phyloP scores from a whole-genome alignment of 1,284 basidiomycete species.

The Marasmius fiardii region DNA sequence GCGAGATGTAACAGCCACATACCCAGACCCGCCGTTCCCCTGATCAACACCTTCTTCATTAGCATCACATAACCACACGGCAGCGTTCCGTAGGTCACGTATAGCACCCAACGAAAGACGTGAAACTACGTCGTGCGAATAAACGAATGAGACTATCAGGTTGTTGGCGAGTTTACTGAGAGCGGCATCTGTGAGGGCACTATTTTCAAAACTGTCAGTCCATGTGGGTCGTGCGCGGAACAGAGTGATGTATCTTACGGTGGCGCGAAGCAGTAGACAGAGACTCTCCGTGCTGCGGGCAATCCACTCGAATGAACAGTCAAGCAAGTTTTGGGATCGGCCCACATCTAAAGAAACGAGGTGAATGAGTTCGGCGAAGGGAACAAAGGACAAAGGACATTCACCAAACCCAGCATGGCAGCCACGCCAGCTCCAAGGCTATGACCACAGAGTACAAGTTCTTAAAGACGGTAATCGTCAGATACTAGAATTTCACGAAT shows the following conservation, averaged over 20 bases:
- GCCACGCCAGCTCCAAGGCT: conserved; percentile 61
- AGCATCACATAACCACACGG: conserved; percentile 76
- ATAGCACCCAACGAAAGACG: conserved; percentile 77
- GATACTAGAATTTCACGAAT: neutral
- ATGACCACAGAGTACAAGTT: conserved; percentile 81
- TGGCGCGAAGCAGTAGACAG: conserved; percentile 79
- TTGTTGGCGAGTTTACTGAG: conserved; percentile 52
- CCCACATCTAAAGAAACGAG: conserved; percentile 67
- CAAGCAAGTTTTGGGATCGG: conserved; percentile 70
- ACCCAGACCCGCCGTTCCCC: conserved; percentile 42
- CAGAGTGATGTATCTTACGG: conserved; percentile 48
- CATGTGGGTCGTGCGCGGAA: neutral
- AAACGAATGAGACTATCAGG: conserved; percentile 75
- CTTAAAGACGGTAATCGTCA: conserved; percentile 29
- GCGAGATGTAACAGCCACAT: conserved; percentile 55
- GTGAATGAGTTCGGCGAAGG: neutral
- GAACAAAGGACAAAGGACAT: conserved; percentile 20
- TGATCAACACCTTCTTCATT: conserved; percentile 34
- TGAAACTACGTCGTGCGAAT: conserved; percentile 80
- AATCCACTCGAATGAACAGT: conserved; percentile 71
- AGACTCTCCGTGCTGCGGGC: conserved; percentile 62
- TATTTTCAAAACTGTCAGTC: conserved; percentile 24
- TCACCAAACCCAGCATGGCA: conserved; percentile 50
- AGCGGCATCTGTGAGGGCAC: conserved; percentile 55
- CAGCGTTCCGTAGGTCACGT: conserved; percentile 71